These are phyloP conservation scores for Metschnikowia borealis DNA, from an alignment of 805 yeast species.

Conservation along the genomic window DNA sequence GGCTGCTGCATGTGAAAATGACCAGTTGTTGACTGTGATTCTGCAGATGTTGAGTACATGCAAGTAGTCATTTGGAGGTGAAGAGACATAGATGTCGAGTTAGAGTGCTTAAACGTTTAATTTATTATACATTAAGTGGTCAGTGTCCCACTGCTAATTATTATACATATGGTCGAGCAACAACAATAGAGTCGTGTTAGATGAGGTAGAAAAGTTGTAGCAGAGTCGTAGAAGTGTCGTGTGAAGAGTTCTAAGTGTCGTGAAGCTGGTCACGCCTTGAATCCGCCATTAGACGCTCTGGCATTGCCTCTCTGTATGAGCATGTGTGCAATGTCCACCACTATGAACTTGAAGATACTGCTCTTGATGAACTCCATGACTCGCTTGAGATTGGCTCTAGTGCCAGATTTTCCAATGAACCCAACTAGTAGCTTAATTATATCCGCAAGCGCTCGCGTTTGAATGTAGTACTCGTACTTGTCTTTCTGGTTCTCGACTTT, in stretches of 20 bases:
- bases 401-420: conserved; percentile 11
- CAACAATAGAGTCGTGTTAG: neutral
- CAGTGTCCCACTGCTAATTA: neutral
- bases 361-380: conserved; percentile 36
- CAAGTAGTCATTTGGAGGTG: conserved; percentile 15
- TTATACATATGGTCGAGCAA: neutral
- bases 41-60: conserved; percentile 90
- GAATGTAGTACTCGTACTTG: conserved; percentile 35
- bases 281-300: neutral
- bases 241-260: no score
- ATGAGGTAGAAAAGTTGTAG: no score
- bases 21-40: conserved; percentile 83
- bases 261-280: neutral
- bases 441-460: conserved; percentile 20
- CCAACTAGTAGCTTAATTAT: conserved; percentile 11
- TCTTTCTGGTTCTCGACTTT: conserved; percentile 27
- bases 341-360: conserved; percentile 32
- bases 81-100: no score
- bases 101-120: no score
- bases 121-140: neutral
- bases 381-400: conserved; percentile 20
- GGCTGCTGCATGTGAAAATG: conserved; percentile 98
- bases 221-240: no score
- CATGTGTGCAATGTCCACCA: conserved; percentile 36
- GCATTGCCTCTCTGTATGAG: conserved; percentile 17